These are phyloP conservation scores for Alternaria conjuncta DNA, from an alignment of 2,329 filamentous ascomycete genomes.

Conservation along the genomic window DNA sequence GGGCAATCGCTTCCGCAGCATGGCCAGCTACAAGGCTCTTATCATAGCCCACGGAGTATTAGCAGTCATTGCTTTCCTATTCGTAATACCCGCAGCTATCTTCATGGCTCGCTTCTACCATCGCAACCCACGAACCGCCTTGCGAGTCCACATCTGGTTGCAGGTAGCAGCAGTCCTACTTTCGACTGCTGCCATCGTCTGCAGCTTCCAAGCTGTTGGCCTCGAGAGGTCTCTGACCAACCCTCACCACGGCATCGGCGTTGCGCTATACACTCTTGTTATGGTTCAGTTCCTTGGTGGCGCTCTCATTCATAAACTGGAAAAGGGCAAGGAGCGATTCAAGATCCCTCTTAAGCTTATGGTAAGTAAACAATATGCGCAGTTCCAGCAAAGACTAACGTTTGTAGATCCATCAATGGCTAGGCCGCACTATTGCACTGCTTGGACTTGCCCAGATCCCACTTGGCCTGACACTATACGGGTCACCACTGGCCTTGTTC, in stretches of 20 bases:
- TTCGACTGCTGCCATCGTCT: constrained; percentile 72
- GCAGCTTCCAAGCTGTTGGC: constrained; percentile 81
- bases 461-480: constrained; percentile 88
- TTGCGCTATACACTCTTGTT: constrained; percentile 77
- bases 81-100: constrained; percentile 75
- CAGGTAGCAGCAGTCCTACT: constrained; percentile 73
- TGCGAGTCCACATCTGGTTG: constrained; percentile 76
- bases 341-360: constrained; percentile 65
- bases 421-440: constrained; percentile 77
- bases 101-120: constrained; percentile 76
- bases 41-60: constrained; percentile 75
- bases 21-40: constrained; percentile 73
- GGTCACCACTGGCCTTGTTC: constrained; percentile 84
- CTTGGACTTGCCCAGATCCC: constrained; percentile 88
- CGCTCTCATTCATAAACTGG: constrained; percentile 64
- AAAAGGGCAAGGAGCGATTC: constrained; percentile 60
- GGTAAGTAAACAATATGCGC: constrained; percentile 46
- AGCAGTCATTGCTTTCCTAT: constrained; percentile 74
- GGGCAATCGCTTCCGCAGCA: constrained; percentile 76
- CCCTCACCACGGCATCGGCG: constrained; percentile 83
- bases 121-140: constrained; percentile 64
- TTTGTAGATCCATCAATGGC: constrained; percentile 82
- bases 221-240: constrained; percentile 75
- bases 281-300: constrained; percentile 75
- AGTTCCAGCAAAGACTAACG: constrained; percentile 14